Evolutionary conservation across 148 eudicot species (phyloP).

Genomic region (Euryodendron excelsum): DNA sequence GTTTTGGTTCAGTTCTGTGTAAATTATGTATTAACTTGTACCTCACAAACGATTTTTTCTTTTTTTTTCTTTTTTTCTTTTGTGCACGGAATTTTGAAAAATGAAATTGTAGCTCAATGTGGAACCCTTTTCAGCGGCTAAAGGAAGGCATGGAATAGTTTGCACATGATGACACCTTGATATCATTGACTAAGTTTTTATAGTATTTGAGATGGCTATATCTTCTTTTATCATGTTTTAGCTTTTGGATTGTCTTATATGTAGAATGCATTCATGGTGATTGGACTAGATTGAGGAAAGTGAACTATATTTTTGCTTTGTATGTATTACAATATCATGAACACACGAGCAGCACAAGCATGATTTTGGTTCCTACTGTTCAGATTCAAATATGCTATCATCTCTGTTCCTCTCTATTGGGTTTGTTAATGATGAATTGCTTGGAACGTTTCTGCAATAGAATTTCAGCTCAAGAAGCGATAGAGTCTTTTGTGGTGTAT

Average conservation of each 20-base stretch:
- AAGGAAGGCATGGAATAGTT: too few relatives aligned
- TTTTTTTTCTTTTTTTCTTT: background rate
- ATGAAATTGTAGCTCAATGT: background rate
- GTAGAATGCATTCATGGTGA: background rate
- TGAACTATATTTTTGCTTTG: too few relatives aligned
- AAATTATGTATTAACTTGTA: too few relatives aligned
- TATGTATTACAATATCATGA: too few relatives aligned
- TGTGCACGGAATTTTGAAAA: background rate
- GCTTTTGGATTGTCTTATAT: background rate
- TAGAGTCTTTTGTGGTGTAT: conserved; percentile 70
- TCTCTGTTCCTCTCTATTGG: background rate
- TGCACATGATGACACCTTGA: too few relatives aligned
- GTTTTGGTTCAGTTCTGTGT: background rate
- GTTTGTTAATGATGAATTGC: conserved; percentile 28
- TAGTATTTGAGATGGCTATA: background rate
- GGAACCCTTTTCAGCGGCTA: too few relatives aligned
- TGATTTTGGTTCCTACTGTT: background rate
- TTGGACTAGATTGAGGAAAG: background rate
- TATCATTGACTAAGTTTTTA: background rate
- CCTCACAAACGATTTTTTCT: too few relatives aligned
- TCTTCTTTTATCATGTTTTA: background rate
- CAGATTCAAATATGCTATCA: background rate
- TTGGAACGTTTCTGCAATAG: conserved; percentile 37
- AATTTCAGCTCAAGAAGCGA: conserved; percentile 47
- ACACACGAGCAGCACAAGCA: background rate